Percentiles rank a stretch among this genome's conserved stretches.
Evolutionary conservation across 1,139 yeast species (phyloP).

Genomic region (Pichiaceae sp.): DNA sequence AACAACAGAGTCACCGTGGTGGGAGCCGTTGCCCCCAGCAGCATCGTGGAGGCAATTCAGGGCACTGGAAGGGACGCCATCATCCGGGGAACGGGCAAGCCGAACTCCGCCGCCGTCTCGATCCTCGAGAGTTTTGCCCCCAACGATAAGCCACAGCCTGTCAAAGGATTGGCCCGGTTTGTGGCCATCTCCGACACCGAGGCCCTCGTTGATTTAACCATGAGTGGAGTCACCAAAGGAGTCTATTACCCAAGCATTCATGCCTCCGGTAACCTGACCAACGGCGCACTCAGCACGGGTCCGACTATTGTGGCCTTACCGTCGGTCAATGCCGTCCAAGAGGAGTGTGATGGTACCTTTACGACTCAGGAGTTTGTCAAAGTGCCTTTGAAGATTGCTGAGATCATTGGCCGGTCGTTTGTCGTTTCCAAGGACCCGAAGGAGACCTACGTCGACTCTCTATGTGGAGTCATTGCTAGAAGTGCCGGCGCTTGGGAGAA

Average conservation of each 20-base stretch:
- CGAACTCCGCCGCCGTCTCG: slow-evolving; percentile 87
- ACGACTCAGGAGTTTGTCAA: slow-evolving; percentile 62
- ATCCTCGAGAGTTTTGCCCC: slow-evolving; percentile 67
- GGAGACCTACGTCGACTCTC: slow-evolving; percentile 33
- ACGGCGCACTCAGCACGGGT: slow-evolving; percentile 71
- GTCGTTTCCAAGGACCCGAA: slow-evolving; percentile 40
- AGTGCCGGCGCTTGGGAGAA: slow-evolving; percentile 98
- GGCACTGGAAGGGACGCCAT: slow-evolving; percentile 79
- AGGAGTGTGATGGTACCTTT: slow-evolving; percentile 17
- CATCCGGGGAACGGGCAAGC: slow-evolving; percentile 81
- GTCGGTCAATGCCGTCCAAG: slow-evolving; percentile 25
- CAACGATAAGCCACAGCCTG: slow-evolving; percentile 46
- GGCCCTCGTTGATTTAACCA: slow-evolving; percentile 65
- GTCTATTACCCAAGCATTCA: slow-evolving; percentile 64
- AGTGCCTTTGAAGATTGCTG: slow-evolving; percentile 47
- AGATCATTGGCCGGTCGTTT: slow-evolving; percentile 75
- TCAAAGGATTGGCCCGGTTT: slow-evolving; percentile 80
- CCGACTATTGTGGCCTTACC: slow-evolving; percentile 36
- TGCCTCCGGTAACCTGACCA: slow-evolving; percentile 64
- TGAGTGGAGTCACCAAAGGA: slow-evolving; percentile 59
- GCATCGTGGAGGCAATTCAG: slow-evolving; percentile 57
- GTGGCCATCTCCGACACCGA: slow-evolving; percentile 53
- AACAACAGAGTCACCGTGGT: slow-evolving; percentile 53
- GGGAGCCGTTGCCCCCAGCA: slow-evolving; percentile 66
- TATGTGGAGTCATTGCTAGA: slow-evolving; percentile 87